Evolutionary conservation across 805 yeast species (phyloP), one percentile per base, ranked within the genome.

Genomic region (Candida sanyiensis): DNA sequence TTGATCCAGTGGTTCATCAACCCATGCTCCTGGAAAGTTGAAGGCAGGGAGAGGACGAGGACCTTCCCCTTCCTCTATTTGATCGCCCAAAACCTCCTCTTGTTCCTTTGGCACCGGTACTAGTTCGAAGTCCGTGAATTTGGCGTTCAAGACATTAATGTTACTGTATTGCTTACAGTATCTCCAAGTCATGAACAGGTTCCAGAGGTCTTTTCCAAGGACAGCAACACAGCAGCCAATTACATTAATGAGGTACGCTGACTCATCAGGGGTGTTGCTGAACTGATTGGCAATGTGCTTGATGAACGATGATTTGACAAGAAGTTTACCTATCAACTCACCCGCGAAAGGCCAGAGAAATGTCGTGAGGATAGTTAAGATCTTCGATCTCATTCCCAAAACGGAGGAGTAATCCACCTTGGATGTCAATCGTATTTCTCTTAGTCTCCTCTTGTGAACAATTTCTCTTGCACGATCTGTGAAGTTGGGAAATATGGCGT

Each of bases 181-280:
- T 27, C 48, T 57, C 56, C 61, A 64, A 10, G 64, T 49, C 19
- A 62, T 39, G 35, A 47, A 57, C 15, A 64, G 44, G 38, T 58
- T 57, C n/a, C 49, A 32, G 11, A 56, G 26, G 43, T 67, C 70
- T 28, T 64, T 61, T 2, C 47, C 3, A 2, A 65, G 9, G 1
- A 55, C 61, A 9, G 56, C 59, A 5, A 45, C 35, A 9, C 50
- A 22, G 43, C 67, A 57, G 1, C 68, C 69, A 6, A 62, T 21
- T n/a, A 66, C 17, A 36, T 66, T 64, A 16, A 61, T 37, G 1
- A 60, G 42, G 30, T 60, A 64, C 7, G 51, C 44, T 1, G 54
- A 51, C 39, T 66, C 68, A 45, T 65, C 69, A 1, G 72, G 70
- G 0, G 68, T 64, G 13, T 43, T 40, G 9, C 52, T 47, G 12